Evolutionary conservation across 2,329 filamentous ascomycete genomes (phyloP).

Genomic region (Ascochyta lentis): DNA sequence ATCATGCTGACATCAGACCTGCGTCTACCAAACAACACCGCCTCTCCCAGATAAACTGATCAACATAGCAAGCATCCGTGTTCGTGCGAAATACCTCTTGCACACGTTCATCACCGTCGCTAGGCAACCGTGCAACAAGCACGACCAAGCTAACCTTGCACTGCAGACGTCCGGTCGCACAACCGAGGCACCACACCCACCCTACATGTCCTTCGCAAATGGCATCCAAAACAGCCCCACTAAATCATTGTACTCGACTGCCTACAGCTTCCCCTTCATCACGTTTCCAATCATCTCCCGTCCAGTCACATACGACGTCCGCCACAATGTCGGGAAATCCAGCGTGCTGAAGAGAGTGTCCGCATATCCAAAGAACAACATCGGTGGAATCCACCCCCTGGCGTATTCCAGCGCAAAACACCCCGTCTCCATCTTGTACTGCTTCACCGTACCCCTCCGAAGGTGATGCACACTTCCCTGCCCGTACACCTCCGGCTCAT

Average conservation of each 20-base stretch:
- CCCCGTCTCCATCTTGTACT: constrained; percentile 78
- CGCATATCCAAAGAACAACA: constrained; percentile 89
- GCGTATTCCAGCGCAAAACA: constrained; percentile 88
- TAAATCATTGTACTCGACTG: not conserved
- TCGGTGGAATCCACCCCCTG: constrained; percentile 88
- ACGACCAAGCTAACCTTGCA: too few species aligned
- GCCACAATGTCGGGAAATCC: constrained; percentile 84
- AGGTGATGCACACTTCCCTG: constrained; percentile 76
- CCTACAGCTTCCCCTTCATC: constrained; percentile 34
- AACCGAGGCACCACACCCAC: too few species aligned
- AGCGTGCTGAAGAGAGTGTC: constrained; percentile 81
- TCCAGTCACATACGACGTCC: constrained; percentile 75
- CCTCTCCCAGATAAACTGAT: not conserved
- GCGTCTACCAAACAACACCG: not conserved
- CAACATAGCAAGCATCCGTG: not conserved
- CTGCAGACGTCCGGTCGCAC: too few species aligned
- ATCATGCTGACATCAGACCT: not conserved
- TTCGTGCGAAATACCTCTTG: too few species aligned
- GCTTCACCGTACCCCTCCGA: constrained; percentile 73
- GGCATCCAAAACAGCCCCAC: too few species aligned
- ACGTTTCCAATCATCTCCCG: constrained; percentile 79
- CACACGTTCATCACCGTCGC: too few species aligned
- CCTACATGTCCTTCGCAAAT: too few species aligned
- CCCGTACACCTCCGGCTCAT: constrained; percentile 72
- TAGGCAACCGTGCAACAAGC: too few species aligned